Base-by-base conservation (phyloP, 192 early-diverging fungal genomes). In the Oehlia diaphana region DNA sequence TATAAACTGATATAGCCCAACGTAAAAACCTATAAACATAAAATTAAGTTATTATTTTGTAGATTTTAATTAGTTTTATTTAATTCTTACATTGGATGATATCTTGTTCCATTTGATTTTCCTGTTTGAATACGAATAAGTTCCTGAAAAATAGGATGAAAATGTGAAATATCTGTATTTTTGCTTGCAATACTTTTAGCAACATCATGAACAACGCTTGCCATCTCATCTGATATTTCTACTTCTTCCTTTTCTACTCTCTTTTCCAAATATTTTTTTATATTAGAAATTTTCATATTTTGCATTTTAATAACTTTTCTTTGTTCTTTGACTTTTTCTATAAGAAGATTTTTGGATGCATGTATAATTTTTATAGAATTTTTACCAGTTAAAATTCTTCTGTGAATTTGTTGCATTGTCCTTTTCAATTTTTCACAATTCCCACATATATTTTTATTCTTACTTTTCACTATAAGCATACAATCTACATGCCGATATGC, bases 11-110 rank as follows among this genome's bases (percentile, higher is more conserved):
- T n/a, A 70, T 70, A 3, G 39, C 19, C 19, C 39, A 70, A n/a
- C 19, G 16, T 44, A 70, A 70, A 70, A 70, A 70, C 39, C 68
- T 70, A 21, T 23, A 63, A 70, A 70, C 14, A 70, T 67, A 70
- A 37, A 37, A 37, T 37, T 37, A 37, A 37, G 37, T 37, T 37
- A 37, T 37, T 37, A 37, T 37, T 37, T 37, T 37, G 37, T 37
- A 37, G 37, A 37, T 37, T 37, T 37, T 37, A 37, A 37, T 42
- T 70, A 16, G 16, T 44, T 44, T 44, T 16, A 70, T 21, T 44
- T 21, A 71, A 71, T 4, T 71, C 69, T 44, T 71, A 71, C 69
- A 71, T 71, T 4, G n/a, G 42, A 71, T 71, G 42, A 49, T 71
- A 71, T 71, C 42, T 71, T 39, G n/a, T 71, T 47, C 21, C 21